phyloP scores from a whole-genome alignment of 2,329 filamentous ascomycete species.

The Aspergillus piperis region DNA sequence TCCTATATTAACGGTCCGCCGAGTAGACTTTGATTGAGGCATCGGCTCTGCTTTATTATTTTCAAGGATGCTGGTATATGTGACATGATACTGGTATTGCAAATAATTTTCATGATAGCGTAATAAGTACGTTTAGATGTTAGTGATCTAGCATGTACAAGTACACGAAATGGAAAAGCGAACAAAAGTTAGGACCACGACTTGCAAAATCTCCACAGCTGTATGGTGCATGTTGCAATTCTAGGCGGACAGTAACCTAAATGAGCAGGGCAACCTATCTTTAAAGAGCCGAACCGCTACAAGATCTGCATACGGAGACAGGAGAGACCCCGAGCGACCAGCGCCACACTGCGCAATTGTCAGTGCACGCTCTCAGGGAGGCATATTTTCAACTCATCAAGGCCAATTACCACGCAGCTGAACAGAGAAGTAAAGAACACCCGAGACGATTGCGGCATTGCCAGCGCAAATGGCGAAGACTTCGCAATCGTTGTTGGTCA shows the following conservation, averaged over 20 bases:
- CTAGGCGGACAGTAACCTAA: slow-evolving; percentile 9
- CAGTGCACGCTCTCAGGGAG: slow-evolving; percentile 4
- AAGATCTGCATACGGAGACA: slow-evolving; percentile 13
- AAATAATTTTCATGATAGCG: slow-evolving; percentile 16
- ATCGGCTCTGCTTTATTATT: neutral
- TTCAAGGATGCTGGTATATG: neutral
- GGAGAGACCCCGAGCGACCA: slow-evolving; percentile 13
- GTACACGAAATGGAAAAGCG: slow-evolving; percentile 28
- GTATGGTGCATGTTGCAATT: slow-evolving; percentile 4
- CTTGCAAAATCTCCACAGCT: slow-evolving; percentile 4
- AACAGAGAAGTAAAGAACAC: slow-evolving; percentile 6
- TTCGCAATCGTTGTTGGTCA: slow-evolving; percentile 2
- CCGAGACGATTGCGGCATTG: slow-evolving; percentile 6
- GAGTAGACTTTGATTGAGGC: slow-evolving; percentile 50
- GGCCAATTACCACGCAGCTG: slow-evolving; percentile 4
- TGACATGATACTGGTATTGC: slow-evolving; percentile 6
- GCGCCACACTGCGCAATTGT: slow-evolving; percentile 8
- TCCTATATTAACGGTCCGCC: slow-evolving; percentile 55
- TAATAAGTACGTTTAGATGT: slow-evolving; percentile 17
- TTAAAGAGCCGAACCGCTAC: slow-evolving; percentile 3
- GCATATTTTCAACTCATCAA: slow-evolving; percentile 5
- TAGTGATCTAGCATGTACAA: slow-evolving; percentile 32
- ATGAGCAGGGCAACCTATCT: slow-evolving; percentile 7
- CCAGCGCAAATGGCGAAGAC: neutral
- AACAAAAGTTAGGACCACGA: slow-evolving; percentile 17